phyloP scores from a whole-genome alignment of 2,329 filamentous ascomycete genomes.

The Pseudonectria buxi region DNA sequence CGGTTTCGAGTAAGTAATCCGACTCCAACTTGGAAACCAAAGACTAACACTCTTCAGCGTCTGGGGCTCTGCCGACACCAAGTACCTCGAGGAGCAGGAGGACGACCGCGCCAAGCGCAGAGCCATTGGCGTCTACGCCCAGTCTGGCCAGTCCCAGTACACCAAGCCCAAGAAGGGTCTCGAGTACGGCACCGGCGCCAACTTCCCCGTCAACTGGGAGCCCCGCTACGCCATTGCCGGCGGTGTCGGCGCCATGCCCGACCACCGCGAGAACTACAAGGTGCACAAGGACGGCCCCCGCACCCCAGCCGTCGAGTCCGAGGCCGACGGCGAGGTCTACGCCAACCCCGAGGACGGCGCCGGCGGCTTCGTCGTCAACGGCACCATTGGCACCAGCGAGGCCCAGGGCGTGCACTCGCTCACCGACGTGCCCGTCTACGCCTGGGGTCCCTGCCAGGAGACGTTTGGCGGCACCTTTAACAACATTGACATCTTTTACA shows the following conservation, averaged over 20 bases:
- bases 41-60: conserved; percentile 38
- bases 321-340: conserved; percentile 50
- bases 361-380: conserved; percentile 67
- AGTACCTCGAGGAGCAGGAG: conserved; percentile 61
- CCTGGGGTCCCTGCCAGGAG: conserved; percentile 72
- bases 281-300: conserved; percentile 63
- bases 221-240: conserved; percentile 74
- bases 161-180: conserved; percentile 50
- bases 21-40: conserved; percentile 3
- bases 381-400: conserved; percentile 59
- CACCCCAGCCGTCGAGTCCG: conserved; percentile 48
- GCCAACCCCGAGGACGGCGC: conserved; percentile 61
- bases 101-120: conserved; percentile 66
- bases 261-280: conserved; percentile 69
- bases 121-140: conserved; percentile 66
- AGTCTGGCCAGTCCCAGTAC: conserved; percentile 73
- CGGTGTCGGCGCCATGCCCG: conserved; percentile 65
- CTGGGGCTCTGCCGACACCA: conserved; percentile 73
- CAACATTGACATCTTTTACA: conserved; percentile 69
- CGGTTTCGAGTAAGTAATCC: conserved; percentile 58
- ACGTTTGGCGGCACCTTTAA: conserved; percentile 65
- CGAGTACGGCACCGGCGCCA: conserved; percentile 63
- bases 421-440: conserved; percentile 73
- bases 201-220: conserved; percentile 81
- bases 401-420: conserved; percentile 67